These are phyloP conservation scores for Monosporascus sp. DNA, from an alignment of 2,329 filamentous ascomycete species.

Conservation along the genomic window DNA sequence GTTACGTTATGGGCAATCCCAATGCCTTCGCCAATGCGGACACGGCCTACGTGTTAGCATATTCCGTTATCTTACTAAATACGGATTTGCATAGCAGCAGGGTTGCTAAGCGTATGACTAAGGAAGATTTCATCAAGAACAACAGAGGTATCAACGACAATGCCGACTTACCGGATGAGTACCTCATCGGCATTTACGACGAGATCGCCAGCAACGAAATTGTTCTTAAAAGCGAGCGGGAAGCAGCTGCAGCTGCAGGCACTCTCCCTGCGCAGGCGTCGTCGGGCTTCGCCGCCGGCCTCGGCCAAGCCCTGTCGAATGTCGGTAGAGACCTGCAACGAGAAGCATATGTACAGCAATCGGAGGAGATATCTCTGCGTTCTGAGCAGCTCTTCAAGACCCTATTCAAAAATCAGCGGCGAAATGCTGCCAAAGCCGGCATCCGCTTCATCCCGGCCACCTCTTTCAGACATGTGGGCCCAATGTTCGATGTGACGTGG, in stretches of 20 bases:
- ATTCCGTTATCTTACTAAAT: slow-evolving; percentile 95
- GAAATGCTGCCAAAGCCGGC: slow-evolving; percentile 65
- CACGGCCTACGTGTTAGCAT: slow-evolving; percentile 91
- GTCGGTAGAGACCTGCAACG: slow-evolving; percentile 87
- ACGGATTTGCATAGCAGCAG: slow-evolving; percentile 92
- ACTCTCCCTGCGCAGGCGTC: slow-evolving; percentile 52
- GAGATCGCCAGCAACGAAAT: slow-evolving; percentile 92
- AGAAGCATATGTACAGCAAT: slow-evolving; percentile 91
- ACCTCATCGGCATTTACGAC: slow-evolving; percentile 82
- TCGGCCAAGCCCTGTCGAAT: slow-evolving; percentile 85
- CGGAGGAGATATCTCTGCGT: slow-evolving; percentile 77
- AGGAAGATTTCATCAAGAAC: slow-evolving; percentile 98
- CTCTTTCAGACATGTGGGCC: slow-evolving; percentile 89
- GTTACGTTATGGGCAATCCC: slow-evolving; percentile 90
- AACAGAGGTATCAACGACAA: slow-evolving; percentile 98
- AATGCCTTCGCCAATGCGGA: slow-evolving; percentile 98
- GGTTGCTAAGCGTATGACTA: slow-evolving; percentile 80
- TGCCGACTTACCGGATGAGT: slow-evolving; percentile 87
- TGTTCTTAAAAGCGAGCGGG: slow-evolving; percentile 86
- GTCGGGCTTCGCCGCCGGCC: slow-evolving; percentile 70
- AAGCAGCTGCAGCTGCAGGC: slow-evolving; percentile 78
- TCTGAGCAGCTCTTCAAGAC: slow-evolving; percentile 88
- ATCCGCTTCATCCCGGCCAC: slow-evolving; percentile 85
- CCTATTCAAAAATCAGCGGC: slow-evolving; percentile 82
- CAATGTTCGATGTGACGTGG: slow-evolving; percentile 99